These are phyloP conservation scores for Coix lacrymajobi DNA, from an alignment of 176 grass and related monocot genomes.

Conservation along the genomic window DNA sequence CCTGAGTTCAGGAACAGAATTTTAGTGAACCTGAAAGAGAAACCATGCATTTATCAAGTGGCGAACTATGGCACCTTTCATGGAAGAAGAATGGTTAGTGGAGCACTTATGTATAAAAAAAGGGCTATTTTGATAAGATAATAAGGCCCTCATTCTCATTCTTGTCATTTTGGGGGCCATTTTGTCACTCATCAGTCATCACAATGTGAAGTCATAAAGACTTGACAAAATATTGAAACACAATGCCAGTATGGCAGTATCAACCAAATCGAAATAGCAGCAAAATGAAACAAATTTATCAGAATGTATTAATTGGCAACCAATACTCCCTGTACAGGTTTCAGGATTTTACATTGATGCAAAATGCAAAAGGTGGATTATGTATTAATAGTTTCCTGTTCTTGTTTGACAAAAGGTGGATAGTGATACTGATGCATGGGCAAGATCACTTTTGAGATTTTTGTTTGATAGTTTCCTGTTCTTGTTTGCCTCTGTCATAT, in stretches of 20 bases:
- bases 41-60: neutral
- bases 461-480: neutral
- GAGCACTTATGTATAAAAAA: neutral
- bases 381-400: too few relatives aligned
- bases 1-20: neutral
- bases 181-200: too few relatives aligned
- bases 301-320: neutral
- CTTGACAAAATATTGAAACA: neutral
- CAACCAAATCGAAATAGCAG: neutral
- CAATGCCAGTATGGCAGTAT: neutral
- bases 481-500: neutral
- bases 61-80: neutral
- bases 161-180: neutral
- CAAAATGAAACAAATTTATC: too few relatives aligned
- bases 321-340: neutral
- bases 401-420: too few relatives aligned
- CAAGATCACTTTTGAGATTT: neutral
- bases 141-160: neutral
- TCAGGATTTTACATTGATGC: neutral
- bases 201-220: too few relatives aligned
- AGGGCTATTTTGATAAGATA: neutral
- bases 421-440: neutral
- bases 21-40: slow-evolving; percentile 5
- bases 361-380: neutral
- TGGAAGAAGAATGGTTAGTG: neutral